Conservation (phyloP, 805 yeast species). For the Hemisphaericaspora nanyangensis region DNA sequence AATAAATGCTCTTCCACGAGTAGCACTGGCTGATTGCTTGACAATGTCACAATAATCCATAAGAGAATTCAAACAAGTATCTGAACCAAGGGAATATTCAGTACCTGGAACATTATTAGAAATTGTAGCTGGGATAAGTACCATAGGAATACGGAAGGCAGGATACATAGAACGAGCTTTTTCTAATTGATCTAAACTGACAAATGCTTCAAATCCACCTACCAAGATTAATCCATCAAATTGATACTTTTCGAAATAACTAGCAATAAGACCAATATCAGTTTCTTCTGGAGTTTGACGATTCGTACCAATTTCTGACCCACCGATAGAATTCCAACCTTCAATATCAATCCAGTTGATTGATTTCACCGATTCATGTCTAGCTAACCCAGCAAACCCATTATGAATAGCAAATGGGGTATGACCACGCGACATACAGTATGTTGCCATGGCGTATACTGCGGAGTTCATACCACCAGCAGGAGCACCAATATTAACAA, state of each 20-base stretch:
- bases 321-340: constrained; percentile 86
- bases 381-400: constrained; percentile 87
- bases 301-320: constrained; percentile 96
- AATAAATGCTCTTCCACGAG: constrained; percentile 91
- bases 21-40: constrained; percentile 91
- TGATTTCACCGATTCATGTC: constrained; percentile 79
- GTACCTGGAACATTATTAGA: constrained; percentile 99
- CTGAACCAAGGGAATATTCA: constrained; percentile 91
- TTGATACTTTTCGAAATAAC: constrained; percentile 81
- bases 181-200: constrained; percentile 75
- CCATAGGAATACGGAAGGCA: constrained; percentile 90
- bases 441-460: constrained; percentile 82
- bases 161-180: constrained; percentile 78
- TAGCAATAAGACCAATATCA: constrained; percentile 89
- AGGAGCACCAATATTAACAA: constrained; percentile 94
- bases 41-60: constrained; percentile 93
- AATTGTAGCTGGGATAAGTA: constrained; percentile 89
- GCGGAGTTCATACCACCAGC: constrained; percentile 96
- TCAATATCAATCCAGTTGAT: constrained; percentile 83
- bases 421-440: constrained; percentile 88
- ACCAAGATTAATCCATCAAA: constrained; percentile 87
- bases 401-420: constrained; percentile 85
- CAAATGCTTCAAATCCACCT: constrained; percentile 98
- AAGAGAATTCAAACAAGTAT: constrained; percentile 89
- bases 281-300: constrained; percentile 72